Evolutionary conservation across 306 rosid genomes (phyloP).

Genomic region (Lathyrus oleraceus): DNA sequence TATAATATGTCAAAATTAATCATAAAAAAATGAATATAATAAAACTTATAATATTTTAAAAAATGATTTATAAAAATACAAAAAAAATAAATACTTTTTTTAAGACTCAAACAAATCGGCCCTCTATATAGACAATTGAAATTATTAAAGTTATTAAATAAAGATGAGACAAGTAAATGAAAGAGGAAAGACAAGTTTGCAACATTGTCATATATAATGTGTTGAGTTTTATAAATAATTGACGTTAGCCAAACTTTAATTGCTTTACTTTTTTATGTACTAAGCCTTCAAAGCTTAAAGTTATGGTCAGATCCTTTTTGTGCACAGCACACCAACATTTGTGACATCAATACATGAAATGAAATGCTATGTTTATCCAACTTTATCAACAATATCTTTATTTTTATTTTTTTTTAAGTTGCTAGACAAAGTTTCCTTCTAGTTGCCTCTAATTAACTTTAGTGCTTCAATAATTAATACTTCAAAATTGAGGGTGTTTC

Average conservation of each 20-base stretch:
- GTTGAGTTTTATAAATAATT: constrained; percentile 30
- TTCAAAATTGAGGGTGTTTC: constrained; percentile 41
- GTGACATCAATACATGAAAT: constrained; percentile 48
- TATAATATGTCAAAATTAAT: too few species aligned
- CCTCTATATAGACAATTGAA: too few species aligned
- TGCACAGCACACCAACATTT: constrained; percentile 48
- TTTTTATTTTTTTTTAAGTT: neutral
- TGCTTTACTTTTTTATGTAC: constrained; percentile 43
- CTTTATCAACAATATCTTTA: constrained; percentile 49
- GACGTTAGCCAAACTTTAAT: constrained; percentile 22
- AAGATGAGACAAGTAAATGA: constrained; percentile 28
- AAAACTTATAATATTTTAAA: too few species aligned
- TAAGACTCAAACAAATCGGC: too few species aligned
- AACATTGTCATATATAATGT: constrained; percentile 40
- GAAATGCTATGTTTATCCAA: constrained; percentile 55
- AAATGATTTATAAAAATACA: too few species aligned
- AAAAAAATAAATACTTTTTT: too few species aligned
- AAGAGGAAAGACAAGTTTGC: constrained; percentile 37
- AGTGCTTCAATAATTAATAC: constrained; percentile 44
- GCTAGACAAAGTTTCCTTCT: constrained; percentile 55
- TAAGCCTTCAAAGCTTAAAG: constrained; percentile 48
- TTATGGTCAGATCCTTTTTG: constrained; percentile 51
- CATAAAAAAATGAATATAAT: too few species aligned
- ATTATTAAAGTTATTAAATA: constrained; percentile 33
- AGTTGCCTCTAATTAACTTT: constrained; percentile 55